Evolutionary conservation across 73 alveolate species (phyloP).

Genomic region (Effrenium voratum): DNA sequence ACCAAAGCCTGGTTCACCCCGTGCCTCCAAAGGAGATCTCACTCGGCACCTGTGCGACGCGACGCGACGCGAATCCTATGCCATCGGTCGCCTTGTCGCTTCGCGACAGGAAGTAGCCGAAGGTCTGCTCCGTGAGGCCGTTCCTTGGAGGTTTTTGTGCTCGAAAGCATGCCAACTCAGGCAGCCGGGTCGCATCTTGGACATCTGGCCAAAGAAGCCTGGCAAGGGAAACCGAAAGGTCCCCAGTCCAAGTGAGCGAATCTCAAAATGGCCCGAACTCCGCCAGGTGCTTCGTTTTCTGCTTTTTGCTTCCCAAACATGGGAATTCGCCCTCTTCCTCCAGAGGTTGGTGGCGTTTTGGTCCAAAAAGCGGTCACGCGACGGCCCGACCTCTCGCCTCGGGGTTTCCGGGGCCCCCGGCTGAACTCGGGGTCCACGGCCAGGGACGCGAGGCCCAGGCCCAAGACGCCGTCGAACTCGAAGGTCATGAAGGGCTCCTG

Average conservation of each 20-base stretch:
- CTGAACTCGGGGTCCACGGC: slow-evolving; percentile 92
- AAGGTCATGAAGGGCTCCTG: slow-evolving; percentile 92
- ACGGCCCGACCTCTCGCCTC: too few relatives aligned
- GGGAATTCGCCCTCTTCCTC: too few relatives aligned
- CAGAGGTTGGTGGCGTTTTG: too few relatives aligned
- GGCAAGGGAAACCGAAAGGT: too few relatives aligned
- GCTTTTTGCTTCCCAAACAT: too few relatives aligned
- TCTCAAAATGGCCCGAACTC: too few relatives aligned
- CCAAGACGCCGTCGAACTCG: slow-evolving; percentile 78
- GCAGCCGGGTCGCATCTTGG: slow-evolving; percentile 56
- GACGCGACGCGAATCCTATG: background rate
- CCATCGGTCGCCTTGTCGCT: slow-evolving; percentile 42
- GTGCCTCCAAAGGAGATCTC: slow-evolving; percentile 86
- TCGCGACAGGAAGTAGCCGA: slow-evolving; percentile 84
- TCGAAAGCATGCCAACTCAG: too few relatives aligned
- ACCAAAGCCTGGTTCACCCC: too few relatives aligned
- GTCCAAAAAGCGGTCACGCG: too few relatives aligned
- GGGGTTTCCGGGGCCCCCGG: background rate
- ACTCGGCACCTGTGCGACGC: slow-evolving; percentile 84
- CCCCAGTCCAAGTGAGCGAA: too few relatives aligned
- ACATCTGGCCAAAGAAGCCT: slow-evolving; percentile 89
- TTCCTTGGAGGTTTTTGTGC: slow-evolving; percentile 32
- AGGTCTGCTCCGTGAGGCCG: slow-evolving; percentile 83
- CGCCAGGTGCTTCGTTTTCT: too few relatives aligned
- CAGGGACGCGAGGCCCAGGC: slow-evolving; percentile 86